A percentile compares a stretch with the other conserved stretches of the same genome.
phyloP scores from a whole-genome alignment of 164 flowering plant genomes.

The Aristolochia californica region DNA sequence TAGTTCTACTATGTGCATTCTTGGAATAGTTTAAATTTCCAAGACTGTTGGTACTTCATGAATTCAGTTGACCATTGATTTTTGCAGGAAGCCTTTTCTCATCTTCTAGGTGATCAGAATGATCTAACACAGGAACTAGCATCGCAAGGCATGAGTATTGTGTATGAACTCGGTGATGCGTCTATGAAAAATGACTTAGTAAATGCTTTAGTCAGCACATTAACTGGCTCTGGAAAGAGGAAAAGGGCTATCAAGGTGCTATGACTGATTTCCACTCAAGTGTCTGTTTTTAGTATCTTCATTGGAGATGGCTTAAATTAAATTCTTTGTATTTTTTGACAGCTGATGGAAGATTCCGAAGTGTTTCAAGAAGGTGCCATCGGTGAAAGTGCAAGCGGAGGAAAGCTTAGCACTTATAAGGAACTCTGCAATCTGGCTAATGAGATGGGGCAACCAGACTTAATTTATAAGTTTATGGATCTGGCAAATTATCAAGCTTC shows the following conservation, averaged over 20 bases:
- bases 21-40: no score
- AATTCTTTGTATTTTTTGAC: slow-evolving; percentile 4
- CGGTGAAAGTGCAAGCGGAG: slow-evolving; percentile 84
- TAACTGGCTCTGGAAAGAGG: slow-evolving; percentile 93
- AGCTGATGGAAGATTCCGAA: slow-evolving; percentile 92
- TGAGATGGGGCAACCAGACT: slow-evolving; percentile 99
- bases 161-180: slow-evolving; percentile 91
- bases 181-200: slow-evolving; percentile 78
- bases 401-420: slow-evolving; percentile 91
- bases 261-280: neutral
- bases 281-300: neutral
- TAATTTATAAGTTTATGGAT: slow-evolving; percentile 96
- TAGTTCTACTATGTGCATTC: no score
- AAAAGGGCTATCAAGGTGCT: slow-evolving; percentile 91
- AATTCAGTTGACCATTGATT: neutral
- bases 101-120: slow-evolving; percentile 87
- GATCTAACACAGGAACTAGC: slow-evolving; percentile 97
- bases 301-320: neutral
- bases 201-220: slow-evolving; percentile 79
- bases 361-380: slow-evolving; percentile 88
- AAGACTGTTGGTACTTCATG: neutral
- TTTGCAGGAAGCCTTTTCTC: slow-evolving; percentile 92
- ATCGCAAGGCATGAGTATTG: slow-evolving; percentile 98
- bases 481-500: slow-evolving; percentile 93
- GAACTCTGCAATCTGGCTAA: slow-evolving; percentile 92